Evolutionary conservation across 805 yeast genomes (phyloP), one percentile per base, ranked within the genome.

Genomic region (Jamesozyma piceae): DNA sequence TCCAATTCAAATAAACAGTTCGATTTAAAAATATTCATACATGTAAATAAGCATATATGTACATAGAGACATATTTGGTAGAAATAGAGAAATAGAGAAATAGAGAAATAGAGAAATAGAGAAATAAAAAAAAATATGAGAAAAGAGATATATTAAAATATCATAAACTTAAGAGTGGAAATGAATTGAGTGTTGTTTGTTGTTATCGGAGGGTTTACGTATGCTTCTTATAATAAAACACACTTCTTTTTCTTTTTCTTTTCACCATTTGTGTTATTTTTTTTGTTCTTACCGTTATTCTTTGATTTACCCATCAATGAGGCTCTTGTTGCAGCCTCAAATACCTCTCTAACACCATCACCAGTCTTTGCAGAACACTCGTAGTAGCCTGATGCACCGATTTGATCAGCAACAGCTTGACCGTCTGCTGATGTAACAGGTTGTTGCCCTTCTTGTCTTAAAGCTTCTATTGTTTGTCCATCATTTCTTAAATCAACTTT

Each of bases 341-440:
- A 86, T 5, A 87, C 88, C 57, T 85, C 94, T 63, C 87, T 95
- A 26, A 87, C 95, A 18, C 94, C 94, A 58, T 84, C 92, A 11
- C 96, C 96, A 4, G 95, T 85, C 53, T 86, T 70, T 1, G 95
- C 86, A 26, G 92, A 82, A 61, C 95, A 85, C 57, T 88, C 95
- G 49, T 86, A 65, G 58, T 86, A 87, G 45, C 71, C 74, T 45
- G 80, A 75, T 1, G 95, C 95, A 8, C 92, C 92, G 41, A 87
- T 82, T 49, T 75, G 73, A 41, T 72, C 73, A 1, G 95, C 94
- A 32, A 78, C 82, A 36, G 67, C 68, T 52, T 80, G 82, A 11
- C 82, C 96, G 49, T 73, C 72, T 19, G 54, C 53, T 15, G 55
- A 50, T 5, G 62, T 44, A 3, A 58, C 59, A 11, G 63, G 63